Evolutionary conservation across 1,284 basidiomycete genomes (phyloP).

Genomic region (Phaffia rhodozyma): DNA sequence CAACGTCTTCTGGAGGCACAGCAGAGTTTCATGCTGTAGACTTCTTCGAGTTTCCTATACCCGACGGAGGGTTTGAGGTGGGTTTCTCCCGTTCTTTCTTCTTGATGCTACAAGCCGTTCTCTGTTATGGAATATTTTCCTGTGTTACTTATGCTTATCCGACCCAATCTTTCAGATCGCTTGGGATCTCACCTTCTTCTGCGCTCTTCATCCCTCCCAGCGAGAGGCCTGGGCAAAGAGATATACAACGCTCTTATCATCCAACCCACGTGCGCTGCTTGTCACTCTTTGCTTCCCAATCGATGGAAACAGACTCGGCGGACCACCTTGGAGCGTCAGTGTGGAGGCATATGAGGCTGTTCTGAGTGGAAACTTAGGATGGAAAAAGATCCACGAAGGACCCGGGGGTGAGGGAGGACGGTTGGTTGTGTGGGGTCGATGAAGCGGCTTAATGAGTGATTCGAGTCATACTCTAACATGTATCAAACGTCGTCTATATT

Average conservation of each 20-base stretch:
- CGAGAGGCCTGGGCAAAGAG: neutral
- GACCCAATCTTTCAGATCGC: neutral
- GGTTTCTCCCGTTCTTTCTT: no score
- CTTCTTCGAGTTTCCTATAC: neutral
- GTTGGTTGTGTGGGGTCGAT: no score
- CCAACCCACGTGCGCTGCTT: neutral
- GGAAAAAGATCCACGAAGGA: no score
- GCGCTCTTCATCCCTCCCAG: neutral
- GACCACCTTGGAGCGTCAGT: neutral
- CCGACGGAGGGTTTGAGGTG: no score
- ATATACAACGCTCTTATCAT: neutral
- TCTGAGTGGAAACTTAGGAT: neutral
- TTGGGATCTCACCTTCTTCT: conserved; percentile 1
- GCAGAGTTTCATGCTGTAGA: neutral
- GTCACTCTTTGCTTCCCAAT: neutral
- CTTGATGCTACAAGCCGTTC: no score
- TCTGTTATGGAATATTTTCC: no score
- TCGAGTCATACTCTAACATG: no score
- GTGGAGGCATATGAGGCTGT: neutral
- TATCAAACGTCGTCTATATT: no score
- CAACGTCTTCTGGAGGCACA: no score
- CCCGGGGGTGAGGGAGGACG: no score
- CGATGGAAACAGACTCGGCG: neutral
- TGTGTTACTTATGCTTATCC: neutral
- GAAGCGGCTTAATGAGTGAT: no score